phyloP scores from a whole-genome alignment of 352 stramenopile genomes.

The Phytophthora nicotianae region DNA sequence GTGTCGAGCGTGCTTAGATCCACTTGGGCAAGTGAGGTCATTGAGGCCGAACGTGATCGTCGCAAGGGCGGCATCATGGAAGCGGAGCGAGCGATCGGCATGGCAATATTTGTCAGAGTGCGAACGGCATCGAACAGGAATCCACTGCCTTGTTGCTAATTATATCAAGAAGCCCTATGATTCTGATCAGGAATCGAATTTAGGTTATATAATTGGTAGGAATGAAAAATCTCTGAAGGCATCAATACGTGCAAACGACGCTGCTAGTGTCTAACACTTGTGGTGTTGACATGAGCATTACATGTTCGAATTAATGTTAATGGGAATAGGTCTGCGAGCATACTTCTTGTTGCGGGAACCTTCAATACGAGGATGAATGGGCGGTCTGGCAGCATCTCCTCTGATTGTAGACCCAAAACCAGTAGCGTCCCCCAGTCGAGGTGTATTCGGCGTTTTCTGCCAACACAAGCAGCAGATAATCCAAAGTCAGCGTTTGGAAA shows the following conservation, averaged over 20 bases:
- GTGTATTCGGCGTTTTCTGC: slow-evolving; percentile 42
- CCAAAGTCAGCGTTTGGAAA: neutral
- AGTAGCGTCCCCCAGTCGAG: slow-evolving; percentile 20
- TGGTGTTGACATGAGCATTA: slow-evolving; percentile 1
- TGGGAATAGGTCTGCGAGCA: slow-evolving; percentile 63
- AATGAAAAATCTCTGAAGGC: no score
- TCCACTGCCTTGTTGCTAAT: slow-evolving; percentile 10
- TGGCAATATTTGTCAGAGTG: neutral
- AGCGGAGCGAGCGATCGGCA: slow-evolving; percentile 11
- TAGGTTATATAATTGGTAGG: no score
- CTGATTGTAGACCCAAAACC: slow-evolving; percentile 23
- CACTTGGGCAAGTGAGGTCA: slow-evolving; percentile 40
- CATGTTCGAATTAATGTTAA: slow-evolving; percentile 53
- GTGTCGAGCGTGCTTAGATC: slow-evolving; percentile 35
- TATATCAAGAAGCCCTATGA: slow-evolving; percentile 5
- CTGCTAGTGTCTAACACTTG: neutral
- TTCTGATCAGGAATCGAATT: no score
- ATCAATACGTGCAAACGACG: no score
- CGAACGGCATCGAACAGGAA: slow-evolving; percentile 1
- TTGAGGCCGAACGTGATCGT: slow-evolving; percentile 34
- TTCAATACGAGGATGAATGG: slow-evolving; percentile 52
- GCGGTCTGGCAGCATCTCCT: slow-evolving; percentile 34
- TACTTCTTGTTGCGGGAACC: slow-evolving; percentile 83
- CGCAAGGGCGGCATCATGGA: slow-evolving; percentile 26
- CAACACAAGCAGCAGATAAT: slow-evolving; percentile 1